phyloP scores from a whole-genome alignment of 2,329 filamentous ascomycete species.

The Apiospora sp. region DNA sequence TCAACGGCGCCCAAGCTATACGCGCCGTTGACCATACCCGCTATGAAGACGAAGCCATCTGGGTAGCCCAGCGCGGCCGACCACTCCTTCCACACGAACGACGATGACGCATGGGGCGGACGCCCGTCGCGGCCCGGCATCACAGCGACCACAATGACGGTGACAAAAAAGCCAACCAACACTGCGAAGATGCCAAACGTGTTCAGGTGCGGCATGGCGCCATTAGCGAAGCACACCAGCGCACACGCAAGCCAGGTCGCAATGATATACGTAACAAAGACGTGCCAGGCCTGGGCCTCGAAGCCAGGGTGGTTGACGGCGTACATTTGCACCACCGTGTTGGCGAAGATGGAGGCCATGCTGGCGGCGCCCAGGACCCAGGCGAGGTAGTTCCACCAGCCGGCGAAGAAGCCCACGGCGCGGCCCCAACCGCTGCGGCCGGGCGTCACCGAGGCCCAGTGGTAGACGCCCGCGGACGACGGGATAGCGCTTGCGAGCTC shows the following conservation, averaged over 20 bases:
- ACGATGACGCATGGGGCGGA: slow-evolving; percentile 40
- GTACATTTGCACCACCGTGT: slow-evolving; percentile 54
- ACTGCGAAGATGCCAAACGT: slow-evolving; percentile 62
- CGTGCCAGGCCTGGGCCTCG: slow-evolving; percentile 49
- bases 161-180: slow-evolving; percentile 61
- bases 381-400: slow-evolving; percentile 55
- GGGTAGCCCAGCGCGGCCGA: slow-evolving; percentile 49
- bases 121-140: slow-evolving; percentile 51
- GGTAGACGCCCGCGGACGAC: slow-evolving; percentile 67
- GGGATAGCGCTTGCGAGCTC: slow-evolving; percentile 69
- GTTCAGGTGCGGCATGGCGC: slow-evolving; percentile 59
- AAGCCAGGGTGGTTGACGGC: slow-evolving; percentile 50
- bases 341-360: slow-evolving; percentile 51
- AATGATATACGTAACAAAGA: slow-evolving; percentile 52
- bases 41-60: slow-evolving; percentile 52
- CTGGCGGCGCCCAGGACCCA: slow-evolving; percentile 50
- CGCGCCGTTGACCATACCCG: slow-evolving; percentile 63
- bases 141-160: slow-evolving; percentile 60
- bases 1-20: slow-evolving; percentile 74
- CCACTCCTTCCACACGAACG: slow-evolving; percentile 52
- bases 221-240: slow-evolving; percentile 61
- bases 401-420: slow-evolving; percentile 54
- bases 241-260: slow-evolving; percentile 49
- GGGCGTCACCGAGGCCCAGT: slow-evolving; percentile 67
- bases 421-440: slow-evolving; percentile 59